phyloP scores from a whole-genome alignment of 2,329 filamentous ascomycete genomes.

The Coniochaeta sp. region DNA sequence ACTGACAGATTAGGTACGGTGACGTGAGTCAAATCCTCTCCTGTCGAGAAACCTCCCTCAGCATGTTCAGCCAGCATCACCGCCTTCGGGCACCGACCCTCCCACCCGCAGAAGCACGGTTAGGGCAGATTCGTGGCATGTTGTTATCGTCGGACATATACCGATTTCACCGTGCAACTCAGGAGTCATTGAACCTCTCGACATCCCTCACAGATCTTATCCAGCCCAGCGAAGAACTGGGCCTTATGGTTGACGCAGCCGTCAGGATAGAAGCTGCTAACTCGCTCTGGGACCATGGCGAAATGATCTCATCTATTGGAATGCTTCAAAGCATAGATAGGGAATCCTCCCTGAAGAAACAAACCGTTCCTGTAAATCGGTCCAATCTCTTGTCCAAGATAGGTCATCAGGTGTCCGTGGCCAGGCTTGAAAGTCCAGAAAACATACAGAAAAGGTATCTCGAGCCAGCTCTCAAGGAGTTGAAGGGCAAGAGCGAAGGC shows the following conservation, averaged over 20 bases:
- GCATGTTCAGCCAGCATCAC: conserved; percentile 65
- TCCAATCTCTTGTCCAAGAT: conserved; percentile 81
- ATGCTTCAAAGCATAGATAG: conserved; percentile 72
- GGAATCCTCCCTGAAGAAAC: conserved; percentile 53
- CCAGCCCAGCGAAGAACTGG: conserved; percentile 59
- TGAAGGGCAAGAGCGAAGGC: conserved; percentile 61
- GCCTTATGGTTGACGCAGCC: conserved; percentile 68
- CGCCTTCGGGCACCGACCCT: conserved; percentile 51
- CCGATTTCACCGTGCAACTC: conserved; percentile 70
- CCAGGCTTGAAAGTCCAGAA: conserved; percentile 83
- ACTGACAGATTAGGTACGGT: conserved; percentile 47
- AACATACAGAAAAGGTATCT: conserved; percentile 83
- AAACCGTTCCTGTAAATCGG: conserved; percentile 64
- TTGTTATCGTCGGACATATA: conserved; percentile 68
- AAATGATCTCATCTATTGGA: conserved; percentile 79
- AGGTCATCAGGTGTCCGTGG: conserved; percentile 82
- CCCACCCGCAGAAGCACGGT: conserved; percentile 53
- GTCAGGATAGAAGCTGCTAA: conserved; percentile 78
- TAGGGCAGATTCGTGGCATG: conserved; percentile 70
- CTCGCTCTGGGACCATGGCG: conserved; percentile 89
- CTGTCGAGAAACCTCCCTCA: conserved; percentile 75
- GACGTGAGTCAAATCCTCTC: conserved; percentile 77
- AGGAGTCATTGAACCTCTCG: conserved; percentile 80
- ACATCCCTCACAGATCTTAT: conserved; percentile 76
- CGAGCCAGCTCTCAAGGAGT: conserved; percentile 71